These are phyloP conservation scores for Populus hybrid DNA, from an alignment of 441 rosid species.

Conservation along the genomic window DNA sequence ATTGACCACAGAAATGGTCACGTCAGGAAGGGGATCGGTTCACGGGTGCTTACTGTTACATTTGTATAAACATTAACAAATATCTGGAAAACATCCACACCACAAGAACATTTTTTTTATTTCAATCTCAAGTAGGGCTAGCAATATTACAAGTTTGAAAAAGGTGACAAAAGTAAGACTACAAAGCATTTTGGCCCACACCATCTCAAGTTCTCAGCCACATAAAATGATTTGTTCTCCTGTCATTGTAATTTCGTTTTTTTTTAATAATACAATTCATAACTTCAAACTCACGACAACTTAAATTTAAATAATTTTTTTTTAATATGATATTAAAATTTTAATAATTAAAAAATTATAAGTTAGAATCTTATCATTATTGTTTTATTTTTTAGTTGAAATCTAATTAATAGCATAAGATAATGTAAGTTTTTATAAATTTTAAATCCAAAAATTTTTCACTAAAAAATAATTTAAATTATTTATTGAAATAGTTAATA, in stretches of 20 bases:
- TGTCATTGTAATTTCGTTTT: not conserved
- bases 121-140: not conserved
- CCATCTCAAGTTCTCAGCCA: not conserved
- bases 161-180: not conserved
- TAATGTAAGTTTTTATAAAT: accelerated
- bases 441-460: accelerated
- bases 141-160: not conserved
- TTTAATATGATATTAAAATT: accelerated
- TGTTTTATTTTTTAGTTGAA: too few species aligned
- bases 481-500: too few species aligned
- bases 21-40: not conserved
- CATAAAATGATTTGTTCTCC: not conserved
- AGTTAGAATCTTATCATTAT: too few species aligned
- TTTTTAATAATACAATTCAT: too few species aligned
- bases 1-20: not conserved
- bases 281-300: too few species aligned
- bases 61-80: not conserved
- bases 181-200: not conserved
- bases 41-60: not conserved
- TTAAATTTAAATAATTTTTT: too few species aligned
- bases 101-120: not conserved
- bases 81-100: not conserved
- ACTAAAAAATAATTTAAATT: too few species aligned
- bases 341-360: too few species aligned
- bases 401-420: too few species aligned